Evolutionary conservation across 495 filamentous ascomycete species (phyloP).

Genomic region (Talaromyces nanjingensis): DNA sequence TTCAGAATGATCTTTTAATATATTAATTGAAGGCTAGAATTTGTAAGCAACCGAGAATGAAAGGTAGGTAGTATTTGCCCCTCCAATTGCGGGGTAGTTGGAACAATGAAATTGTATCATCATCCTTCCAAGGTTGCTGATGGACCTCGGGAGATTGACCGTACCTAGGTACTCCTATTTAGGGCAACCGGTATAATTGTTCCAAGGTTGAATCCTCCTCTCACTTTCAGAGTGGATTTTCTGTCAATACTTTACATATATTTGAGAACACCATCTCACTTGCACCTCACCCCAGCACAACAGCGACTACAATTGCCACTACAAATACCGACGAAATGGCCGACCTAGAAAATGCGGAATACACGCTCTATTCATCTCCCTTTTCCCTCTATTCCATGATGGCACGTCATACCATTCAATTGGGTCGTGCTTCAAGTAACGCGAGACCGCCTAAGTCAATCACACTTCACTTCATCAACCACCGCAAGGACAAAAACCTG

Average conservation of each 20-base stretch:
- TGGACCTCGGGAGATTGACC: not conserved
- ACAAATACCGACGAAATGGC: not conserved
- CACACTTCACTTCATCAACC: not conserved
- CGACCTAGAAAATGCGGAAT: not conserved
- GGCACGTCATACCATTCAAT: conserved; percentile 2
- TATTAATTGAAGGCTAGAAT: not conserved
- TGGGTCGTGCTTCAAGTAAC: not conserved
- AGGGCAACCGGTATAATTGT: not conserved
- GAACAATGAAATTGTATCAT: not conserved
- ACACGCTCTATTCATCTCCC: conserved; percentile 6
- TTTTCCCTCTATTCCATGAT: conserved; percentile 9
- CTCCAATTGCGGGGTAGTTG: not conserved
- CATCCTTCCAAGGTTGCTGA: not conserved
- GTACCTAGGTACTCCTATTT: not conserved
- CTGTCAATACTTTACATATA: too few species aligned
- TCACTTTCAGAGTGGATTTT: too few species aligned
- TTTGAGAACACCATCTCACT: not conserved
- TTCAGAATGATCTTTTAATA: not conserved
- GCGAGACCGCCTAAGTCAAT: not conserved
- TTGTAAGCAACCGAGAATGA: not conserved
- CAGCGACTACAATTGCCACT: not conserved
- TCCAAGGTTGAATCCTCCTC: too few species aligned
- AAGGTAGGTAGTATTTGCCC: not conserved
- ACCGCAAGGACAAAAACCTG: not conserved
- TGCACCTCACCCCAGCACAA: not conserved